Evolutionary conservation across 208 protist genomes (phyloP), one percentile per base, ranked within the genome.

Genomic region (Angomonas ambiguus): DNA sequence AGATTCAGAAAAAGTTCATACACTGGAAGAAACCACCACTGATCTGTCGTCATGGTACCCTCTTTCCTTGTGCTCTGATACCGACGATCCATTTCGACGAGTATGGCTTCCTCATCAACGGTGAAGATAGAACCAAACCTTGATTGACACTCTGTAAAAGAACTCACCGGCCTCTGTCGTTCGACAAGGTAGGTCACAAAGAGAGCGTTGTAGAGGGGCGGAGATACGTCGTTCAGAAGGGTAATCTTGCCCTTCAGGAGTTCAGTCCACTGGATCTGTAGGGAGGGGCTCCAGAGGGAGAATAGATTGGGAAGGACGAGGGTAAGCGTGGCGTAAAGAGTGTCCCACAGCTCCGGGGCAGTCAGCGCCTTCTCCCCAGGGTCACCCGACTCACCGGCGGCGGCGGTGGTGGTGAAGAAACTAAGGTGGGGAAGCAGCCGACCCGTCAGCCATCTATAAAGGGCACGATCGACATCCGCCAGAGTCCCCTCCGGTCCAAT

Each of bases 1-100:
- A n/a, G 10, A 24, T 53, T 53, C 45, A 53, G 24, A 53, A 53
- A 53, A 5, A 53, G 45, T 53, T 53, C 20, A 24, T 53, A 53
- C 45, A 53, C 4, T 5, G 45, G 45, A 27, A 53, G 13, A 53
- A 53, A 53, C 45, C 45, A 53, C 45, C 10, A 53, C 18, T 41
- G 8, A 5, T 41, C 35, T 41, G 5, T 41, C 35, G 16, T 5
- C 13, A 20, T 27, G 16, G 45, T 22, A 53, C 45, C 24, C 8
- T 24, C 45, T 4, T 27, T 4, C 13, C 20, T 4, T 5, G 45
- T 53, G 45, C 18, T 27, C 16, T 53, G 10, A 13, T 53, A 13
- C 3, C 24, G 16, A 20, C 24, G 45, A 5, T 53, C 18, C 45
- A 24, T 53, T 53, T 4, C 20, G 45, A 5, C 13, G 18, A 53